phyloP scores from a whole-genome alignment of 257 asterid genomes.

The Apocynum venetum region DNA sequence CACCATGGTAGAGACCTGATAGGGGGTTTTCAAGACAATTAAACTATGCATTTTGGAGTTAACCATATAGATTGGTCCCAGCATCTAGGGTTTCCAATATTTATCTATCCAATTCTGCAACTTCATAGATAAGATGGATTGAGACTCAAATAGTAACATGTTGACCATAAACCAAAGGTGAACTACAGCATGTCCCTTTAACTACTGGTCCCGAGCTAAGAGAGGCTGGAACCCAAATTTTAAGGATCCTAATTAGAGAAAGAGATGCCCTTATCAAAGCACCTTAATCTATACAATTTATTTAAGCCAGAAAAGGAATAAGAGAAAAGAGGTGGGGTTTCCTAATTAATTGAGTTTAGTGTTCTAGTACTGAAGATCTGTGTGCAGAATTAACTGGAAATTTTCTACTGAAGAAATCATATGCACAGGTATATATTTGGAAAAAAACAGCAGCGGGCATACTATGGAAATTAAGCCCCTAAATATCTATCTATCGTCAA shows the following conservation, averaged over 20 bases:
- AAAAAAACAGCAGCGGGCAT: neutral
- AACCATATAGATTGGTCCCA: slow-evolving; percentile 16
- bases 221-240: neutral
- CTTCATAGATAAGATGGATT: no score
- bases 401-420: neutral
- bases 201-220: neutral
- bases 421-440: no score
- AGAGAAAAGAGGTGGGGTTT: neutral
- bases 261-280: neutral
- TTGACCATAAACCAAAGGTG: neutral
- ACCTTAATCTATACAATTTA: neutral
- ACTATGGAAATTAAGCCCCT: neutral
- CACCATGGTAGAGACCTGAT: slow-evolving; percentile 1
- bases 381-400: neutral
- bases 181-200: neutral
- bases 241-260: neutral
- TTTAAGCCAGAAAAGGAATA: neutral
- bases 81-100: slow-evolving; percentile 6
- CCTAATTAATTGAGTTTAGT: neutral
- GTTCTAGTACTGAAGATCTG: neutral
- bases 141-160: neutral
- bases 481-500: neutral
- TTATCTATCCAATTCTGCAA: neutral
- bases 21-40: neutral
- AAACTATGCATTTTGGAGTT: slow-evolving; percentile 7